Evolutionary conservation across 768 basidiomycete species (phyloP), one percentile per base, ranked within the genome.

Genomic region (Russula virescens): DNA sequence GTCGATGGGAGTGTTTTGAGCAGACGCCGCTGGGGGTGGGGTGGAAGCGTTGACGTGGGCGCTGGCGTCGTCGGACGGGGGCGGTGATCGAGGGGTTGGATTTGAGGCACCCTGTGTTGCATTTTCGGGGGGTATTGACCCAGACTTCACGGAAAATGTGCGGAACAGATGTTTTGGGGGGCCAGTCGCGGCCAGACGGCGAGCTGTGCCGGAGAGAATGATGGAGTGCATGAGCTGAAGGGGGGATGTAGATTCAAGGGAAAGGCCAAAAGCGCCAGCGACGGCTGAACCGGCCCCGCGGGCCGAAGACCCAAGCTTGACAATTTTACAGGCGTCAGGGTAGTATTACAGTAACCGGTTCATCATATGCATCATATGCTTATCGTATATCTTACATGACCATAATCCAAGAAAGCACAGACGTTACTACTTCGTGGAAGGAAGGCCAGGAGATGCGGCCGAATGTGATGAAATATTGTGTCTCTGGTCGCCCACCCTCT

Each of bases 181-280:
- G 10, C 52, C 35, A 48, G 40, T 14, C 31, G 34, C 23, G 40
- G 51, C 45, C 46, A 53, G 52, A 50, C 56, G 56, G 28, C 47
- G 52, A 35, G 55, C 49, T 23, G 55, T 52, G 55, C 55, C 45
- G 31, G 46, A n/a, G 46, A 65, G 55, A 38, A 64, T 62, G 31
- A 31, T 25, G 11, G 62, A 26, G n/a, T 59, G 13, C 64, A 66
- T 66, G 58, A 19, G 8, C 16, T 42, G 45, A 13, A n/a, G n/a
- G 18, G 42, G 38, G 26, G 56, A 52, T 26, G 50, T 19, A 2
- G 34, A 47, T 34, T 10, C 35, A 19, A 4, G 9, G 3, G 40
- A 55, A 26, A 13, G 42, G 42, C 42, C 42, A 43, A 19, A 43
- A 43, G 42, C 42, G 42, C 14, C 42, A 1, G 31, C 8, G 8